phyloP scores from a whole-genome alignment of 2,329 filamentous ascomycete species.

The Cyanodermella asteris region DNA sequence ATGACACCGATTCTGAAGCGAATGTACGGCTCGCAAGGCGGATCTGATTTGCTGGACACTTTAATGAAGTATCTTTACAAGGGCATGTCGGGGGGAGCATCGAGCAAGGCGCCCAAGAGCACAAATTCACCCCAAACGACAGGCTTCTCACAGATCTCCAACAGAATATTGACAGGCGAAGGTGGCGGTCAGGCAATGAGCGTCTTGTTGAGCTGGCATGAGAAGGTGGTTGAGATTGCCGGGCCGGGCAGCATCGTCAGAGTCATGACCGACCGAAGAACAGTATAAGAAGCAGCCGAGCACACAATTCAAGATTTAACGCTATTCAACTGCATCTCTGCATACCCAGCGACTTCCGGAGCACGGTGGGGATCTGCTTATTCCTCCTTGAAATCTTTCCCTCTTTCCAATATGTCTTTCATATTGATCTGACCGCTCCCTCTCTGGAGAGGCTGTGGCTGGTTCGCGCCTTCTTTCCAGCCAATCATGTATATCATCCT shows the following conservation, averaged over 20 bases:
- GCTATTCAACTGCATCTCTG: background rate
- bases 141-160: slow-evolving; percentile 64
- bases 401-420: slow-evolving; percentile 50
- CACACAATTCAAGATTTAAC: background rate
- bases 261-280: slow-evolving; percentile 90
- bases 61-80: slow-evolving; percentile 99
- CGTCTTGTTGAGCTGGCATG: slow-evolving; percentile 92
- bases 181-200: slow-evolving; percentile 82
- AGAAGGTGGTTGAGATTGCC: slow-evolving; percentile 89
- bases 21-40: slow-evolving; percentile 58
- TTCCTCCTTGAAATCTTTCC: slow-evolving; percentile 13
- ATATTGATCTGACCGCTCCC: slow-evolving; percentile 75
- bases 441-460: slow-evolving; percentile 57
- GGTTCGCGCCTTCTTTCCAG: slow-evolving; percentile 68
- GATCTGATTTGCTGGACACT: slow-evolving; percentile 69
- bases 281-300: slow-evolving; percentile 34
- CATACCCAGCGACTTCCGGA: background rate
- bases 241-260: slow-evolving; percentile 81
- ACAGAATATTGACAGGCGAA: slow-evolving; percentile 33
- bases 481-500: slow-evolving; percentile 97
- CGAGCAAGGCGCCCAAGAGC: slow-evolving; percentile 18
- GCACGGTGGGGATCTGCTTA: background rate
- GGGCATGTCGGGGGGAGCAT: slow-evolving; percentile 47
- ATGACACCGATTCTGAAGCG: slow-evolving; percentile 75
- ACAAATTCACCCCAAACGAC: slow-evolving; percentile 53